phyloP scores from a whole-genome alignment of 2,329 filamentous ascomycete genomes.

The Beauveria varroae region DNA sequence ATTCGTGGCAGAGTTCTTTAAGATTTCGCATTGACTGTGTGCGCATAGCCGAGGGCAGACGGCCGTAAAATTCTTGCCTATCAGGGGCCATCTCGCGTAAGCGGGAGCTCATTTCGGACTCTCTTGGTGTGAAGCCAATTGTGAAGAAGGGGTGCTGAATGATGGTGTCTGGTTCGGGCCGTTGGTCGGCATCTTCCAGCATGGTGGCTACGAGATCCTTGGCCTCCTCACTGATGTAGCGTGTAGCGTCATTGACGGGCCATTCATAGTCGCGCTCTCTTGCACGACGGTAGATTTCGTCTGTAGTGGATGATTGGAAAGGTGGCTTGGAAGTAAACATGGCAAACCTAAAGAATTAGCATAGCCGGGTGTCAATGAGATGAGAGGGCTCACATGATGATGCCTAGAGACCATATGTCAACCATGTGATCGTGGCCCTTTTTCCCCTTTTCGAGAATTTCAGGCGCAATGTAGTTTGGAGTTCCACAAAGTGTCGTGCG shows the following conservation, averaged over 20 bases:
- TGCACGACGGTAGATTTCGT: constrained; percentile 73
- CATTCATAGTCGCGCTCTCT: constrained; percentile 70
- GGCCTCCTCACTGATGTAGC: constrained; percentile 66
- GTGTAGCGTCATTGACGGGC: constrained; percentile 61
- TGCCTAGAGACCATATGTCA: constrained; percentile 95
- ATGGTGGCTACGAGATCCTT: constrained; percentile 72
- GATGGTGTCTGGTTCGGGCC: constrained; percentile 70
- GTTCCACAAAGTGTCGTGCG: constrained; percentile 94
- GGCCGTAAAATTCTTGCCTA: constrained; percentile 48
- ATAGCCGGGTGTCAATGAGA: neutral
- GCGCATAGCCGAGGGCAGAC: constrained; percentile 37
- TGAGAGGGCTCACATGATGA: constrained; percentile 69
- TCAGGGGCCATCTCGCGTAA: constrained; percentile 52
- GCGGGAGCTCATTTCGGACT: constrained; percentile 50
- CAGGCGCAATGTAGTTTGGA: constrained; percentile 95
- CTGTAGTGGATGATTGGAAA: constrained; percentile 85
- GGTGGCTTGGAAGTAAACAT: constrained; percentile 95
- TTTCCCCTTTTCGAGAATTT: constrained; percentile 89
- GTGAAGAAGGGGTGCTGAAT: constrained; percentile 76
- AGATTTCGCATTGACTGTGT: constrained; percentile 44
- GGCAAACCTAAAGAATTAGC: constrained; percentile 58
- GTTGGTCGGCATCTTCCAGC: constrained; percentile 65
- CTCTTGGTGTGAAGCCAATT: constrained; percentile 62
- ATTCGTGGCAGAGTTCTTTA: constrained; percentile 49
- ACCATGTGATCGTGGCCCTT: constrained; percentile 97